These are phyloP conservation scores for Flaveria bidentis DNA, from an alignment of 129 eudicot genomes.

Conservation along the genomic window DNA sequence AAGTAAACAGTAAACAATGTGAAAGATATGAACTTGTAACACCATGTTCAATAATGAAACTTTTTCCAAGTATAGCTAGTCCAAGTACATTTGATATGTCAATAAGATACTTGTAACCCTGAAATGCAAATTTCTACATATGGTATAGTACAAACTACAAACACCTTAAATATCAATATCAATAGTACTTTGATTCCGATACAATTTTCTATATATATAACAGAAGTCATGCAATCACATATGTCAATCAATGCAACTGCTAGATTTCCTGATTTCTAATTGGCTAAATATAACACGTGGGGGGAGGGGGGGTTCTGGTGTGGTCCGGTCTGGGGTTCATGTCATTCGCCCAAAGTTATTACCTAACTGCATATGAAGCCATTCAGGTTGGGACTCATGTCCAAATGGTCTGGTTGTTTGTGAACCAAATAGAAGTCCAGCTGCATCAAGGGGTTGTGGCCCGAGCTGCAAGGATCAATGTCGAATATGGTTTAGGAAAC, in stretches of 20 bases:
- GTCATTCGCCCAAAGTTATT: slow-evolving; percentile 64
- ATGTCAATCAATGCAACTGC: slow-evolving; percentile 17
- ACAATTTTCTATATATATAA: slow-evolving; percentile 30
- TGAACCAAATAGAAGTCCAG: slow-evolving; percentile 62
- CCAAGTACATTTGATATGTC: slow-evolving; percentile 37
- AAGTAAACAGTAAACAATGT: slow-evolving; percentile 12
- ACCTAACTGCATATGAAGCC: slow-evolving; percentile 96
- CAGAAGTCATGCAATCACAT: slow-evolving; percentile 24
- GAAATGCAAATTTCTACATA: slow-evolving; percentile 31
- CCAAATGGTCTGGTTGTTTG: slow-evolving; percentile 64
- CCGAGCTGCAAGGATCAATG: slow-evolving; percentile 52
- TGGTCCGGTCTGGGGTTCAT: slow-evolving; percentile 38
- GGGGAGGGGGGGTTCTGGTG: background rate
- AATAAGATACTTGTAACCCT: slow-evolving; percentile 33
- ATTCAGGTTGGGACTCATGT: slow-evolving; percentile 69
- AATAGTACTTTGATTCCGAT: slow-evolving; percentile 27
- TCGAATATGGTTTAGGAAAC: slow-evolving; percentile 3
- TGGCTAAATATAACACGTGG: slow-evolving; percentile 24
- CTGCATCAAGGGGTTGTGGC: slow-evolving; percentile 61
- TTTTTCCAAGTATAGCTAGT: slow-evolving; percentile 26
- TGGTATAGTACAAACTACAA: slow-evolving; percentile 25
- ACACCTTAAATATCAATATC: slow-evolving; percentile 28
- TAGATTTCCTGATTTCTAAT: slow-evolving; percentile 27
- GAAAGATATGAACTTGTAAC: slow-evolving; percentile 14
- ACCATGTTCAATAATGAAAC: slow-evolving; percentile 31